Conservation (phyloP, 352 stramenopile species). For the Phytophthora cajani region DNA sequence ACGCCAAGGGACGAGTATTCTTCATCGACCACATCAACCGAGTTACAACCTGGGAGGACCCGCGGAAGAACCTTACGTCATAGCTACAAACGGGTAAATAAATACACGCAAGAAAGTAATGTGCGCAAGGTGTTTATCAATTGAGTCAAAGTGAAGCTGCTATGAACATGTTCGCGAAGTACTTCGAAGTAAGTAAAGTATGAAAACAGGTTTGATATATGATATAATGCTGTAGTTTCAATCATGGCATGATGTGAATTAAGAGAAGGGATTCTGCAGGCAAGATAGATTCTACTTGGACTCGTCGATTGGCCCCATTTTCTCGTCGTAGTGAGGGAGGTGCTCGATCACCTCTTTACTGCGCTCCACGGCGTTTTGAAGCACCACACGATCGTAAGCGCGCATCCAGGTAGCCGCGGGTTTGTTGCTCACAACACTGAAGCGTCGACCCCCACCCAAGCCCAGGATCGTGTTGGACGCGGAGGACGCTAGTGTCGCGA, state of each 20-base stretch:
- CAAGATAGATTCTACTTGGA: constrained; percentile 9
- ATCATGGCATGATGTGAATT: constrained; percentile 12
- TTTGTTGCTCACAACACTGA: constrained; percentile 28
- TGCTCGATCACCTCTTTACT: constrained; percentile 61
- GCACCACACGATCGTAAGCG: constrained; percentile 70
- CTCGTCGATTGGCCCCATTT: constrained; percentile 21
- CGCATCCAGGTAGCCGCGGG: constrained; percentile 60
- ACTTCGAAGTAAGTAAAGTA: background rate
- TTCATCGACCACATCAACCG: constrained; percentile 83
- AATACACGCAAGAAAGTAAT: background rate
- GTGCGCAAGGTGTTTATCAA: background rate
- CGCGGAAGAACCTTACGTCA: constrained; percentile 30
- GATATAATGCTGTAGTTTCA: background rate
- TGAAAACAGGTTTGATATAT: background rate
- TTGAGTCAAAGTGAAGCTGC: background rate
- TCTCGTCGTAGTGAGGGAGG: constrained; percentile 28
- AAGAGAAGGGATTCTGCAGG: background rate
- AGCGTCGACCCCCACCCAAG: constrained; percentile 22
- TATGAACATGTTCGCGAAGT: background rate
- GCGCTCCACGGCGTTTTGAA: constrained; percentile 73
- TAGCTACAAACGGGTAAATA: constrained; percentile 9
- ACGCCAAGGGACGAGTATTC: constrained; percentile 72
- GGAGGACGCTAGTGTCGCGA: constrained; percentile 26
- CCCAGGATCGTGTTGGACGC: constrained; percentile 34
- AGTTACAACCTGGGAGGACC: constrained; percentile 75